phyloP scores from a whole-genome alignment of 495 filamentous ascomycete species.

The Copromyces sp. region DNA sequence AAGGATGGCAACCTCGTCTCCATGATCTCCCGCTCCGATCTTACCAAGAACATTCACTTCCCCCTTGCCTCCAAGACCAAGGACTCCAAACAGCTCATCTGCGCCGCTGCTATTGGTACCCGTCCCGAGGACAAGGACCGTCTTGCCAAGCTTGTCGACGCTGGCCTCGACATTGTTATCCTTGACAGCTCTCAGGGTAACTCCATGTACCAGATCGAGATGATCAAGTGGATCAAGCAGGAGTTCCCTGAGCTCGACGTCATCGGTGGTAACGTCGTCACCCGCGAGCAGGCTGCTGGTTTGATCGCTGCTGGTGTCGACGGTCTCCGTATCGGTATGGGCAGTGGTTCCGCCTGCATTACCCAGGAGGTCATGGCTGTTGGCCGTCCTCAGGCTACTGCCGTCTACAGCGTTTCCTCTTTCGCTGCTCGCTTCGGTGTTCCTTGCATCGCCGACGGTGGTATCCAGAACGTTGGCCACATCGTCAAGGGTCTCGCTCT shows the following conservation, averaged over 20 bases:
- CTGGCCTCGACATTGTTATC: constrained; percentile 90
- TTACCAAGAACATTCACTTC: constrained; percentile 98
- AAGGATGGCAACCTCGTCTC: constrained; percentile 76
- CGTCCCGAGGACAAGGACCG: constrained; percentile 82
- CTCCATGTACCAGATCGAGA: constrained; percentile 91
- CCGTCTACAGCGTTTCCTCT: constrained; percentile 76
- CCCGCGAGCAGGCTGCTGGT: constrained; percentile 81
- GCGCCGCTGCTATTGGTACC: constrained; percentile 90
- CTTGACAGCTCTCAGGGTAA: constrained; percentile 96
- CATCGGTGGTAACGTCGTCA: constrained; percentile 97
- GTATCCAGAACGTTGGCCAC: constrained; percentile 96
- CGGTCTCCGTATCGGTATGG: constrained; percentile 98
- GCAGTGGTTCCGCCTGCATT: constrained; percentile 94
- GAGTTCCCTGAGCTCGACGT: constrained; percentile 80
- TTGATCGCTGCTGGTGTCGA: constrained; percentile 93
- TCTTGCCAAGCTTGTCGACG: constrained; percentile 81
- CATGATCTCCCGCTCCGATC: constrained; percentile 89
- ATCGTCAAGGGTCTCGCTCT: constrained; percentile 96
- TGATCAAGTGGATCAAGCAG: constrained; percentile 91
- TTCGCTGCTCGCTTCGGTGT: constrained; percentile 93
- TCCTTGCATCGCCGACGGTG: constrained; percentile 95
- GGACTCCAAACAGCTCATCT: constrained; percentile 94
- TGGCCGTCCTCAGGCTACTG: constrained; percentile 85
- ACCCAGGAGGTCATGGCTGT: constrained; percentile 99
- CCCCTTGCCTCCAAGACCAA: constrained; percentile 94